phyloP scores from a whole-genome alignment of 2,329 filamentous ascomycete genomes.

The Ascocoryne sarcoides region DNA sequence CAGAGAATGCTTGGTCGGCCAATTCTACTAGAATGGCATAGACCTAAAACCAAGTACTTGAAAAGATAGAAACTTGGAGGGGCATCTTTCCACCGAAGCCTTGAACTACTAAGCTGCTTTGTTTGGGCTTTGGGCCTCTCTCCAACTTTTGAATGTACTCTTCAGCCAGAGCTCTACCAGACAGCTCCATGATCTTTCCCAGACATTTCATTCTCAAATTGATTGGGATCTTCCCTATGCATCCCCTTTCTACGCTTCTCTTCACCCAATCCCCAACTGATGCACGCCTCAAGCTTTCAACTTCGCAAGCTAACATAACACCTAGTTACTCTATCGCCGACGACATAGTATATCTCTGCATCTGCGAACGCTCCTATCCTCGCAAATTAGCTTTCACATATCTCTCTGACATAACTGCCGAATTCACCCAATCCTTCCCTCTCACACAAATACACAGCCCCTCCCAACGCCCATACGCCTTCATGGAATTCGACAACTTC shows the following conservation, averaged over 20 bases:
- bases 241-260: not conserved
- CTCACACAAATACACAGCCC: slow-evolving; percentile 63
- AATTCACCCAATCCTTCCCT: slow-evolving; percentile 84
- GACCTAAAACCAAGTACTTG: too few relatives aligned
- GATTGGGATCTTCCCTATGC: not conserved
- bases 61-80: too few relatives aligned
- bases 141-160: too few relatives aligned
- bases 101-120: too few relatives aligned
- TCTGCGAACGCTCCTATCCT: slow-evolving; percentile 88
- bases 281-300: too few relatives aligned
- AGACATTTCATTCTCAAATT: not conserved
- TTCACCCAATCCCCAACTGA: slow-evolving; percentile 1
- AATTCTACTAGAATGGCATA: too few relatives aligned
- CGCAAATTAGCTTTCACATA: slow-evolving; percentile 98
- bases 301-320: too few relatives aligned
- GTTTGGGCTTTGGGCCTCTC: too few relatives aligned
- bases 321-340: slow-evolving; percentile 73
- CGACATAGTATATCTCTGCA: slow-evolving; percentile 83
- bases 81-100: too few relatives aligned
- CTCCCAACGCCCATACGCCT: slow-evolving; percentile 80
- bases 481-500: slow-evolving; percentile 97
- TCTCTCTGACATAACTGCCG: slow-evolving; percentile 80
- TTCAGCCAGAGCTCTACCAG: too few relatives aligned
- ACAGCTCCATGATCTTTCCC: too few relatives aligned
- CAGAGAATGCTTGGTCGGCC: too few relatives aligned